Evolutionary conservation across 495 filamentous ascomycete genomes (phyloP).

Genomic region (Durotheca rogersii): DNA sequence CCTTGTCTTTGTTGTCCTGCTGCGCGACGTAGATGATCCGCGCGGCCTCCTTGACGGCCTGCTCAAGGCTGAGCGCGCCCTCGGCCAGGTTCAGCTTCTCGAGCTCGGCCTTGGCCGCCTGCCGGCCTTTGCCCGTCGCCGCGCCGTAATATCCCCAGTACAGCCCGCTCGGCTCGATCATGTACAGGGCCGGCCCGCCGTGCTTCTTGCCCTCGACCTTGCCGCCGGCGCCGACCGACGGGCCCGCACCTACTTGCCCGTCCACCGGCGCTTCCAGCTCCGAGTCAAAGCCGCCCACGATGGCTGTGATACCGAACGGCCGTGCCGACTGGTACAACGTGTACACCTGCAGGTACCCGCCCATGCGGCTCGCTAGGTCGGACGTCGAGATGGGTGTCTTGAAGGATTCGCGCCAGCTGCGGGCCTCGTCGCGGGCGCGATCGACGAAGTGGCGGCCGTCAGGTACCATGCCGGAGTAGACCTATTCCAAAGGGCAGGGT

Average conservation of each 20-base stretch:
- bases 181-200: constrained; percentile 91
- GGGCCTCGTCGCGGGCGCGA: constrained; percentile 89
- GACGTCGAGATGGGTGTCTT: constrained; percentile 87
- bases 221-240: constrained; percentile 73
- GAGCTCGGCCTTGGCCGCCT: constrained; percentile 94
- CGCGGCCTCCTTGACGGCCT: constrained; percentile 94
- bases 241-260: constrained; percentile 81
- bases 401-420: constrained; percentile 82
- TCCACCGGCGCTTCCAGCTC: constrained; percentile 78
- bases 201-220: constrained; percentile 71
- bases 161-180: constrained; percentile 95
- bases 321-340: constrained; percentile 95
- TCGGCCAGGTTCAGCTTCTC: constrained; percentile 92
- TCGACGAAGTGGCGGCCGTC: constrained; percentile 95
- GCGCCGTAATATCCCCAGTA: constrained; percentile 99
- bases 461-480: constrained; percentile 88
- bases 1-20: constrained; percentile 96
- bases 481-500: constrained; percentile 64
- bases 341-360: constrained; percentile 93
- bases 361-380: constrained; percentile 85
- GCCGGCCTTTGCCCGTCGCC: constrained; percentile 92
- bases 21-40: constrained; percentile 95
- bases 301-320: constrained; percentile 93
- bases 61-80: constrained; percentile 69
- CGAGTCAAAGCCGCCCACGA: constrained; percentile 90